These are phyloP conservation scores for Russula emetica DNA, from an alignment of 768 basidiomycete genomes.

Conservation along the genomic window DNA sequence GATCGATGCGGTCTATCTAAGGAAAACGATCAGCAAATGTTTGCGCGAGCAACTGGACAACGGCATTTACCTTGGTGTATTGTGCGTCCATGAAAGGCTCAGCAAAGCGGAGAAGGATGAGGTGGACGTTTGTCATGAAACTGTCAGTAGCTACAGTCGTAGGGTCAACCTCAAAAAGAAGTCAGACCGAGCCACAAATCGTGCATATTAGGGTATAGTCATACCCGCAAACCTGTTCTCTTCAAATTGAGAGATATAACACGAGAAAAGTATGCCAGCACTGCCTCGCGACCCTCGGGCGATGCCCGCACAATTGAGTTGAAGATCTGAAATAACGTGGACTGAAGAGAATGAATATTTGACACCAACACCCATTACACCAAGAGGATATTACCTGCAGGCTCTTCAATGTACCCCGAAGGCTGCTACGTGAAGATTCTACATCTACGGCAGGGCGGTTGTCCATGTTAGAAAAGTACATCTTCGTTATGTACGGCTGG, in stretches of 20 bases:
- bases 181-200: background rate
- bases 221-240: conserved; percentile 86
- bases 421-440: conserved; percentile 76
- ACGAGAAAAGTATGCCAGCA: conserved; percentile 75
- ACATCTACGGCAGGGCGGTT: conserved; percentile 69
- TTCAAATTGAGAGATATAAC: conserved; percentile 73
- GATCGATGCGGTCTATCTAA: conserved; percentile 89
- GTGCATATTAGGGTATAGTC: conserved; percentile 19
- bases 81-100: conserved; percentile 93
- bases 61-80: conserved; percentile 67
- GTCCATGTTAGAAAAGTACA: conserved; percentile 85
- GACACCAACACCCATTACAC: background rate
- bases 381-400: conserved; percentile 54
- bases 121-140: conserved; percentile 88
- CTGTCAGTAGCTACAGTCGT: conserved; percentile 84
- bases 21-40: background rate
- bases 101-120: conserved; percentile 76
- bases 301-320: conserved; percentile 85
- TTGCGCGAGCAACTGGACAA: background rate
- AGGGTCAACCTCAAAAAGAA: conserved; percentile 62
- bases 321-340: conserved; percentile 80
- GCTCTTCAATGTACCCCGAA: conserved; percentile 80
- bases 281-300: conserved; percentile 70
- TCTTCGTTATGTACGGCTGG: conserved; percentile 69
- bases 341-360: conserved; percentile 37